Conservation (phyloP, 345 rosid genomes). For the Sonneratia alba region DNA sequence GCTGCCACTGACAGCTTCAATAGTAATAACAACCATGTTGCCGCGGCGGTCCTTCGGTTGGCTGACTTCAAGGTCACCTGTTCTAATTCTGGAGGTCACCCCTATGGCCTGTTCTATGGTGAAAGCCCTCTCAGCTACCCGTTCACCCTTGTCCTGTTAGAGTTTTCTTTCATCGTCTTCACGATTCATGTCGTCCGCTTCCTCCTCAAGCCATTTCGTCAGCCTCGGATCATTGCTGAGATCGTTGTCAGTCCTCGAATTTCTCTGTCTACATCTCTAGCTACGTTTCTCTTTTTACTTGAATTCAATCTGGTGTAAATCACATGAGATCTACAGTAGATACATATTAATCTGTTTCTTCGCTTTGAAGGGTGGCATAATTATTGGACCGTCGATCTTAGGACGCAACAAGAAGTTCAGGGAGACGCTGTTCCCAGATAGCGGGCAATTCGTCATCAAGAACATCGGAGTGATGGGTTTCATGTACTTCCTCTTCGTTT, state of each 20-base stretch:
- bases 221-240: constrained; percentile 62
- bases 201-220: constrained; percentile 60
- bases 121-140: not conserved
- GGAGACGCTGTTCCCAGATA: constrained; percentile 26
- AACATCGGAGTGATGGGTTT: constrained; percentile 52
- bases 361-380: constrained; percentile 56
- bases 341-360: not conserved
- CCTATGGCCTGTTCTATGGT: not conserved
- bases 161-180: constrained; percentile 28
- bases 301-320: no score
- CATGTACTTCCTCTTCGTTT: constrained; percentile 42
- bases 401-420: constrained; percentile 33
- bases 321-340: no score
- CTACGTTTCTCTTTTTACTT: no score
- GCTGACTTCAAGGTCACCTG: not conserved
- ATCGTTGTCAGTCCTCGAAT: constrained; percentile 40
- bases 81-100: not conserved
- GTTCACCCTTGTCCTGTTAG: constrained; percentile 18
- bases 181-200: constrained; percentile 26
- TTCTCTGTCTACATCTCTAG: no score
- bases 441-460: constrained; percentile 28
- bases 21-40: not conserved
- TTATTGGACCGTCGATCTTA: constrained; percentile 66
- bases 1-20: not conserved
- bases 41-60: not conserved